Conservation (phyloP, 1,284 basidiomycete species). For the Apiotrichum siamense region DNA sequence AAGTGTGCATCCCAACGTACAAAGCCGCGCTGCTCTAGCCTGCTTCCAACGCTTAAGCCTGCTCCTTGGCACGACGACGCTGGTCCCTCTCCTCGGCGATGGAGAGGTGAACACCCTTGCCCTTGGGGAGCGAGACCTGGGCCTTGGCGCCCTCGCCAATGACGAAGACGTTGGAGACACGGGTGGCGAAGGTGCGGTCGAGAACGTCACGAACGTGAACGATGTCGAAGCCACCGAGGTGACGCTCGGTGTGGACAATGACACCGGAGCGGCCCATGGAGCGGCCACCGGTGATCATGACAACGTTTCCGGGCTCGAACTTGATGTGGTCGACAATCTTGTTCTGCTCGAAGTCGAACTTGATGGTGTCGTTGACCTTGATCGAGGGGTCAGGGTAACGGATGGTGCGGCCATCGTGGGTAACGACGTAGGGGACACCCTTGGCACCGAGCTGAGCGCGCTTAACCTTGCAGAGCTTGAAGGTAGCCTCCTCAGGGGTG, state of each 20-base stretch:
- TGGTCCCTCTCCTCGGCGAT: slow-evolving; percentile 47
- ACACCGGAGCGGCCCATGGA: slow-evolving; percentile 99
- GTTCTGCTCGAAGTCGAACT: slow-evolving; percentile 89
- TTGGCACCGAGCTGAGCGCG: slow-evolving; percentile 86
- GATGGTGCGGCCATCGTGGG: slow-evolving; percentile 98
- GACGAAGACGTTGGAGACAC: slow-evolving; percentile 95
- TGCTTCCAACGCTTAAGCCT: not conserved
- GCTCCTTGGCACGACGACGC: slow-evolving; percentile 31
- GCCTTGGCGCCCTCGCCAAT: slow-evolving; percentile 93
- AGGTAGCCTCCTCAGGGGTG: slow-evolving; percentile 92
- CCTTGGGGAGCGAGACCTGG: slow-evolving; percentile 95
- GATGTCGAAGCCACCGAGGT: slow-evolving; percentile 96
- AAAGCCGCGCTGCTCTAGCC: not conserved
- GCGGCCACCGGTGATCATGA: slow-evolving; percentile 96
- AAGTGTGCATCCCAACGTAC: not conserved
- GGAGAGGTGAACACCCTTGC: slow-evolving; percentile 60
- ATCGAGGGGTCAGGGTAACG: slow-evolving; percentile 97
- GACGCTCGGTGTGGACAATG: slow-evolving; percentile 93
- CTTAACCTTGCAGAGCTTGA: slow-evolving; percentile 97
- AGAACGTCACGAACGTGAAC: slow-evolving; percentile 94
- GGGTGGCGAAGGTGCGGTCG: slow-evolving; percentile 91
- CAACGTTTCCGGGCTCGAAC: slow-evolving; percentile 96
- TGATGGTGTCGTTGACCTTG: slow-evolving; percentile 96
- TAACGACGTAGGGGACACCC: slow-evolving; percentile 95
- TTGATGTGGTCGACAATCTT: slow-evolving; percentile 93